Evolutionary conservation across 108 stramenopile genomes (phyloP).

Genomic region (Nitzschia sp.): DNA sequence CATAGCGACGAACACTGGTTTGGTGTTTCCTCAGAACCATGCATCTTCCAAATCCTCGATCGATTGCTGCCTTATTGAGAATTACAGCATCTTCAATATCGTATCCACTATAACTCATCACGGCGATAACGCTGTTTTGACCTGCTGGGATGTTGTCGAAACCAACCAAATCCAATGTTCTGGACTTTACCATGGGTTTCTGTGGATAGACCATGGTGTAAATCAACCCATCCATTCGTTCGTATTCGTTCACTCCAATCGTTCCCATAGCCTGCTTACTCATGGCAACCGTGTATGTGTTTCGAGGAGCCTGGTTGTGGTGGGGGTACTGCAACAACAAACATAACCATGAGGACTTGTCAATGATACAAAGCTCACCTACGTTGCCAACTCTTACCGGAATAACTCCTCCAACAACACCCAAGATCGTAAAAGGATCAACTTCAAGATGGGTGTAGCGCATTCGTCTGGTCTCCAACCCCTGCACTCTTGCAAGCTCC

Average conservation of each 20-base stretch:
- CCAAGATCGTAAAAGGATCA: constrained; percentile 96
- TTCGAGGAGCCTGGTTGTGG: constrained; percentile 98
- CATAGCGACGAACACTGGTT: constrained; percentile 88
- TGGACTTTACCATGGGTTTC: constrained; percentile 96
- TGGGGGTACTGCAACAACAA: constrained; percentile 76
- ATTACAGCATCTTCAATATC: constrained; percentile 99
- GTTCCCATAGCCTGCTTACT: constrained; percentile 99
- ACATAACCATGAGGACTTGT: neutral
- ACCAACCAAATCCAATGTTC: constrained; percentile 92
- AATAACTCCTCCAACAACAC: constrained; percentile 96
- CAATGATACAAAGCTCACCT: no score
- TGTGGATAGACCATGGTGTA: constrained; percentile 98
- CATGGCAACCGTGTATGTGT: constrained; percentile 97
- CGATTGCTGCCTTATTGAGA: constrained; percentile 95
- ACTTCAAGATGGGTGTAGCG: constrained; percentile 97
- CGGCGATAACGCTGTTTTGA: constrained; percentile 96
- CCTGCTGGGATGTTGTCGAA: constrained; percentile 98
- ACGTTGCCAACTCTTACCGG: constrained; percentile 42
- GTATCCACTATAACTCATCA: constrained; percentile 99
- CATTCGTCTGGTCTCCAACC: constrained; percentile 53
- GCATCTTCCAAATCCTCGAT: constrained; percentile 96
- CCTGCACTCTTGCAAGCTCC: constrained; percentile 60
- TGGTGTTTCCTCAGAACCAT: constrained; percentile 86
- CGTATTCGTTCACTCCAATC: constrained; percentile 93
- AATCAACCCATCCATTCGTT: constrained; percentile 93